Percentiles rank a stretch among this genome's conserved stretches.
phyloP scores from a whole-genome alignment of 2,329 filamentous ascomycete genomes.

The Ophiosphaerella korrae region DNA sequence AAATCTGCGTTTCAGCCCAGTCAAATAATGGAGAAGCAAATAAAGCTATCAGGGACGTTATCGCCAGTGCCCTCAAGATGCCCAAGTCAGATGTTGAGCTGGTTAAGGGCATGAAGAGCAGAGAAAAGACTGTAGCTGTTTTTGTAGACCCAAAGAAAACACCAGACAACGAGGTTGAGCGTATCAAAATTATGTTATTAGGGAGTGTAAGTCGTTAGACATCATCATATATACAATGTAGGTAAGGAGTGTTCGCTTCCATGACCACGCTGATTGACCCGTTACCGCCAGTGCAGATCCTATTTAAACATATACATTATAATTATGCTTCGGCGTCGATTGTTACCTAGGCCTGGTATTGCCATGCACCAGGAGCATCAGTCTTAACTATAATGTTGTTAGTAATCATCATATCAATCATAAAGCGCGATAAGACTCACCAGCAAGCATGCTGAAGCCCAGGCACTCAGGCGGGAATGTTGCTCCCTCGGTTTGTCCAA shows the following conservation, averaged over 20 bases:
- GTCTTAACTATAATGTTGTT: constrained; percentile 21
- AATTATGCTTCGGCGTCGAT: background rate
- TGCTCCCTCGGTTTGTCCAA: constrained; percentile 29
- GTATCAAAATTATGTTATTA: constrained; percentile 32
- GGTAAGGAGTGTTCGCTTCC: background rate
- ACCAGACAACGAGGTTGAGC: constrained; percentile 31
- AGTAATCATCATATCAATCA: background rate
- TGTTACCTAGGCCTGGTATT: constrained; percentile 34
- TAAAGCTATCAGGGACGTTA: constrained; percentile 65
- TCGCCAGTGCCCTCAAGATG: constrained; percentile 66
- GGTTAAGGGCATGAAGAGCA: constrained; percentile 66
- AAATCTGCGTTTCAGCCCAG: constrained; percentile 20
- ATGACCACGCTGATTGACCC: background rate
- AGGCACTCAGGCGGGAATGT: constrained; percentile 33
- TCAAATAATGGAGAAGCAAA: constrained; percentile 72
- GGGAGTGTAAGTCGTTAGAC: constrained; percentile 17
- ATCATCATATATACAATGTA: constrained; percentile 19
- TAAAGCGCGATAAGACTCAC: constrained; percentile 21
- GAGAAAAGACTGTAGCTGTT: constrained; percentile 61
- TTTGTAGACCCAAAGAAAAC: constrained; percentile 14
- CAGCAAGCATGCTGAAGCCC: constrained; percentile 42
- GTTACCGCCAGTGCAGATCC: background rate
- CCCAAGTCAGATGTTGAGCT: constrained; percentile 69
- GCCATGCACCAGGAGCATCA: constrained; percentile 40
- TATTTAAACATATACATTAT: constrained; percentile 6